Conservation (phyloP, 768 basidiomycete genomes). For the Russula compacta region DNA sequence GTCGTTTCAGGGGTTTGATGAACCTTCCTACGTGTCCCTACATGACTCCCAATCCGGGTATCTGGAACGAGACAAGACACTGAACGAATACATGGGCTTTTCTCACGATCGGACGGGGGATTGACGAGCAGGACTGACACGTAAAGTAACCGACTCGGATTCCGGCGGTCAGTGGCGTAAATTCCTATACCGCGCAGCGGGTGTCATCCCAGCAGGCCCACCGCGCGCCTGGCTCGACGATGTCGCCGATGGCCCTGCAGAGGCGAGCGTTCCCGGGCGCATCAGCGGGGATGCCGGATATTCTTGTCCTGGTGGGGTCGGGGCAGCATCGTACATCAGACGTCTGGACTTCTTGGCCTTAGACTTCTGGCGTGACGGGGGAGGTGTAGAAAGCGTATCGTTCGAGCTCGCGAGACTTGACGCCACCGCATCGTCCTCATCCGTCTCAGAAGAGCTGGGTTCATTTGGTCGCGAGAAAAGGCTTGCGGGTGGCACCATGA, state of each 20-base stretch:
- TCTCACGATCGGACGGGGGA: background rate
- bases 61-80: background rate
- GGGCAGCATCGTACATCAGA: constrained; percentile 17
- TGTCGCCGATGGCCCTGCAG: constrained; percentile 4
- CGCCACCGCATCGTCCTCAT: constrained; percentile 10
- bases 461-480: constrained; percentile 15
- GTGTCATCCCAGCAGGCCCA: constrained; percentile 17
- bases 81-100: background rate
- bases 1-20: background rate
- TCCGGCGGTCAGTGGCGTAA: background rate
- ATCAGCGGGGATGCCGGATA: constrained; percentile 15
- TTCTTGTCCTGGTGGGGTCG: background rate
- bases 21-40: background rate
- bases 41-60: background rate
- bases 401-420: constrained; percentile 19
- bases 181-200: constrained; percentile 7
- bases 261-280: background rate
- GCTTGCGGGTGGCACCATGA: constrained; percentile 14
- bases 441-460: constrained; percentile 14
- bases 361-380: constrained; percentile 10
- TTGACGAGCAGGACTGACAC: background rate
- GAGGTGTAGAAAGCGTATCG: constrained; percentile 18
- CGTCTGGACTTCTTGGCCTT: constrained; percentile 2
- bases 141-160: background rate
- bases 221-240: background rate